These are phyloP conservation scores for Salvia splendens DNA, from an alignment of 257 asterid species.

Conservation along the genomic window DNA sequence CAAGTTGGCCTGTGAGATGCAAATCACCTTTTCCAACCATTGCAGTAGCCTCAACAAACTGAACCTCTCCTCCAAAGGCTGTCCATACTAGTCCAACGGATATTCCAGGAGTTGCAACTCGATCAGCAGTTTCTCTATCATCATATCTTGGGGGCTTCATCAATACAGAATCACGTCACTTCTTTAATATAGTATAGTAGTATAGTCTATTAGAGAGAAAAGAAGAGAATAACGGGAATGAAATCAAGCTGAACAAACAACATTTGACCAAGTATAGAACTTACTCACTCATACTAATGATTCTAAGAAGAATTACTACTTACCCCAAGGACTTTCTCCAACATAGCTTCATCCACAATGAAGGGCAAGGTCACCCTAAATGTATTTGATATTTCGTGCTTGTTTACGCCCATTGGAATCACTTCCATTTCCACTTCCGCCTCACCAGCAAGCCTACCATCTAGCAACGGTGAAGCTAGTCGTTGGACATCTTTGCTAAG, in stretches of 20 bases:
- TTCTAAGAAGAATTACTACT: conserved; percentile 39
- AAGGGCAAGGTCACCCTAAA: conserved; percentile 64
- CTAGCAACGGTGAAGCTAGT: conserved; percentile 78
- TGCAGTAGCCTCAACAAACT: conserved; percentile 89
- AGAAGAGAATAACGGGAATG: conserved; percentile 16
- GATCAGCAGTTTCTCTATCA: conserved; percentile 85
- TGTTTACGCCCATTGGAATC: conserved; percentile 82
- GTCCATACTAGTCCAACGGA: conserved; percentile 98
- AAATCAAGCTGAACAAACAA: conserved; percentile 30
- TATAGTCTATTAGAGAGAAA: conserved; percentile 16
- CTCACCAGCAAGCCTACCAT: conserved; percentile 78
- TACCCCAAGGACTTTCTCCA: conserved; percentile 98
- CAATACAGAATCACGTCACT: conserved; percentile 30
- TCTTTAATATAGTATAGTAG: neutral
- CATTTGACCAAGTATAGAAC: conserved; percentile 26
- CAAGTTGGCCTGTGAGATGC: conserved; percentile 98
- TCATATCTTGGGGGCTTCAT: conserved; percentile 88
- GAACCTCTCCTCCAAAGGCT: conserved; percentile 95
- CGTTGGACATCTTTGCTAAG: conserved; percentile 85
- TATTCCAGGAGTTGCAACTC: conserved; percentile 89
- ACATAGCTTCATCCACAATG: conserved; percentile 87
- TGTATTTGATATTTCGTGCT: conserved; percentile 75
- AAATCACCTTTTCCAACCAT: conserved; percentile 97
- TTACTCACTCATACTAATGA: conserved; percentile 3
- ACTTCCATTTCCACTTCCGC: conserved; percentile 99